A percentile compares a stretch with the other conserved stretches of the same genome.
These are phyloP conservation scores for Tardiomyces blankii DNA, from an alignment of 1,139 yeast genomes.

Conservation along the genomic window DNA sequence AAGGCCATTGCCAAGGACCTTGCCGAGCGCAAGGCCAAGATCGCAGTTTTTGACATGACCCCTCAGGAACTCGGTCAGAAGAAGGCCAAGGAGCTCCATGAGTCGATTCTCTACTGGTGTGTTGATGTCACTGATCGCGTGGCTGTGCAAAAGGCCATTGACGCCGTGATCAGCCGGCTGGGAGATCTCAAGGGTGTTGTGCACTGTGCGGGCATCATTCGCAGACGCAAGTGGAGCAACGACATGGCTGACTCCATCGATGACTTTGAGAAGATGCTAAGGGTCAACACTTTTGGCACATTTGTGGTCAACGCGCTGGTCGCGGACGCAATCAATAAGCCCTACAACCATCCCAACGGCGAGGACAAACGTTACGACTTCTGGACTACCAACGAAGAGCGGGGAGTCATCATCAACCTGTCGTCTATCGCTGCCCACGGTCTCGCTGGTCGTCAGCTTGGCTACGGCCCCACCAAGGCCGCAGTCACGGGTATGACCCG, in stretches of 20 bases:
- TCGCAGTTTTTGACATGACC: constrained; percentile 5
- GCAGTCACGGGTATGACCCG: constrained; percentile 51
- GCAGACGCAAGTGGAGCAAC: constrained; percentile 9
- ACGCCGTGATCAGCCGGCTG: constrained; percentile 3
- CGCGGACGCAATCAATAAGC: constrained; percentile 12
- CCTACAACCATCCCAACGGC: constrained; percentile 7
- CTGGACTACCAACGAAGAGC: constrained; percentile 12
- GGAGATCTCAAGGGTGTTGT: constrained; percentile 10
- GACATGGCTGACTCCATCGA: constrained; percentile 10
- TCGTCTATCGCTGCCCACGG: constrained; percentile 11
- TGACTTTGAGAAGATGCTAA: constrained; percentile 10
- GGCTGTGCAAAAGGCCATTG: constrained; percentile 5
- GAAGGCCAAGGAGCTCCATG: neutral
- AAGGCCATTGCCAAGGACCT: constrained; percentile 3
- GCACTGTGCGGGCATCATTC: constrained; percentile 9
- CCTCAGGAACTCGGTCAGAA: neutral
- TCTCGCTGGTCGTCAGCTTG: constrained; percentile 8
- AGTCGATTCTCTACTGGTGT: neutral
- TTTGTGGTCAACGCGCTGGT: constrained; percentile 11
- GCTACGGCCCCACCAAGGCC: constrained; percentile 34
- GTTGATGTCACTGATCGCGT: constrained; percentile 5
- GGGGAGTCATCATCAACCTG: constrained; percentile 11
- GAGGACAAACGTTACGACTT: constrained; percentile 6
- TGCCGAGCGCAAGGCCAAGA: constrained; percentile 3
- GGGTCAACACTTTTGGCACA: constrained; percentile 11